phyloP scores from a whole-genome alignment of 2,329 filamentous ascomycete genomes.

The Leptosphaerulina australis region DNA sequence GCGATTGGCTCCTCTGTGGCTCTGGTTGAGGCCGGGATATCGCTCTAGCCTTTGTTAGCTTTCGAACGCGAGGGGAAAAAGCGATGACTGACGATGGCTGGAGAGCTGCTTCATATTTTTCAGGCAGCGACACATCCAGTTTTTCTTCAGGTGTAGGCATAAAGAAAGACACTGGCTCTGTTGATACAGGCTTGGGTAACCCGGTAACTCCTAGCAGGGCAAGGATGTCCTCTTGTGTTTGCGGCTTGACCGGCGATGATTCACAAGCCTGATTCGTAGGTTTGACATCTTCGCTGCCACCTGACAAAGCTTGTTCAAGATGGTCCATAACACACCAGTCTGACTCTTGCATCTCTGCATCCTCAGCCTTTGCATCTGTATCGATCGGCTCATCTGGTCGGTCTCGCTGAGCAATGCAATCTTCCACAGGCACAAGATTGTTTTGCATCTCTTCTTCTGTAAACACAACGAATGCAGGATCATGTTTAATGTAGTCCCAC shows the following conservation, averaged over 20 bases:
- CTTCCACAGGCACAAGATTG: constrained; percentile 50
- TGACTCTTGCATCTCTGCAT: constrained; percentile 44
- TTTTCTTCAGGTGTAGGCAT: constrained; percentile 19
- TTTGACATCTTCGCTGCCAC: constrained; percentile 21
- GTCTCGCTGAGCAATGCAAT: constrained; percentile 51
- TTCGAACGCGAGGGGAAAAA: not conserved
- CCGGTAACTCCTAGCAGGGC: constrained; percentile 47
- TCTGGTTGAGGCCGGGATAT: constrained; percentile 19
- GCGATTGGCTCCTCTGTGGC: constrained; percentile 32
- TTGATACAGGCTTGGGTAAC: constrained; percentile 43
- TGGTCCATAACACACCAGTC: constrained; percentile 49
- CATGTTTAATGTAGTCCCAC: constrained; percentile 58
- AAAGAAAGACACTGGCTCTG: constrained; percentile 26
- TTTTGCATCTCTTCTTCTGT: constrained; percentile 46
- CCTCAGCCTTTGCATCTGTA: constrained; percentile 31
- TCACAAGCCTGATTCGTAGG: not conserved
- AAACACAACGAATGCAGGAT: constrained; percentile 58
- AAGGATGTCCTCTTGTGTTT: constrained; percentile 47
- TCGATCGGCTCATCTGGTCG: constrained; percentile 41
- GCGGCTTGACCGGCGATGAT: constrained; percentile 17
- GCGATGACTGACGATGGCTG: constrained; percentile 22
- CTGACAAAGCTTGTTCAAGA: constrained; percentile 48
- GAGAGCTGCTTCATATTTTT: constrained; percentile 24
- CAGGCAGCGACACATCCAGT: constrained; percentile 21
- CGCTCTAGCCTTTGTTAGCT: constrained; percentile 16